A percentile compares a stretch with the other conserved stretches of the same genome.
phyloP scores from a whole-genome alignment of 75 land plant species.

The Larix kaempferi region DNA sequence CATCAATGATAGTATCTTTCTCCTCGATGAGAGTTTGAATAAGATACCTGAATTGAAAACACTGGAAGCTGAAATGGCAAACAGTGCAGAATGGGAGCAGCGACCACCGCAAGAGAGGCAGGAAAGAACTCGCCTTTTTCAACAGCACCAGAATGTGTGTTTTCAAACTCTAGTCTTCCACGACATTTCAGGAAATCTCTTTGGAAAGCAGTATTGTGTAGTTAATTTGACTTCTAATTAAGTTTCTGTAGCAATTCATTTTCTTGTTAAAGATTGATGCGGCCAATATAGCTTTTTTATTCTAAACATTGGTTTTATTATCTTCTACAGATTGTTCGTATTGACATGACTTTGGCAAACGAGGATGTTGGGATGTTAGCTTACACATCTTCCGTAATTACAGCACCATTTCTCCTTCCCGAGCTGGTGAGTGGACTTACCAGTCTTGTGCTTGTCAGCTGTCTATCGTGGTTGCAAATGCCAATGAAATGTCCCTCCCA shows the following conservation, averaged over 20 bases:
- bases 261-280: no score
- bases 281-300: not conserved
- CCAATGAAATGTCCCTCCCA: no score
- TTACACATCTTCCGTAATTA: constrained; percentile 92
- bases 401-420: constrained; percentile 90
- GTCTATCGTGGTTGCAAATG: not conserved
- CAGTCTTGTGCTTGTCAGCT: no score
- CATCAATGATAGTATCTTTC: constrained; percentile 96
- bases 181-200: not conserved
- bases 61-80: constrained; percentile 86
- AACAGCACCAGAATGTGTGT: constrained; percentile 80
- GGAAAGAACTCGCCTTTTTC: constrained; percentile 83
- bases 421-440: constrained; percentile 66
- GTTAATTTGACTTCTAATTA: not conserved
- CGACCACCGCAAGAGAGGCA: constrained; percentile 93
- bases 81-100: constrained; percentile 81
- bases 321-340: constrained; percentile 59
- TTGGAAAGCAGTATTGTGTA: not conserved
- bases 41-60: constrained; percentile 94
- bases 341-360: constrained; percentile 96
- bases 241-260: not conserved
- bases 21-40: constrained; percentile 96
- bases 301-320: not conserved
- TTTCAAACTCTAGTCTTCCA: not conserved
- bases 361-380: constrained; percentile 96